These are phyloP conservation scores for Immersiella caudata DNA, from an alignment of 495 filamentous ascomycete genomes.

Conservation along the genomic window DNA sequence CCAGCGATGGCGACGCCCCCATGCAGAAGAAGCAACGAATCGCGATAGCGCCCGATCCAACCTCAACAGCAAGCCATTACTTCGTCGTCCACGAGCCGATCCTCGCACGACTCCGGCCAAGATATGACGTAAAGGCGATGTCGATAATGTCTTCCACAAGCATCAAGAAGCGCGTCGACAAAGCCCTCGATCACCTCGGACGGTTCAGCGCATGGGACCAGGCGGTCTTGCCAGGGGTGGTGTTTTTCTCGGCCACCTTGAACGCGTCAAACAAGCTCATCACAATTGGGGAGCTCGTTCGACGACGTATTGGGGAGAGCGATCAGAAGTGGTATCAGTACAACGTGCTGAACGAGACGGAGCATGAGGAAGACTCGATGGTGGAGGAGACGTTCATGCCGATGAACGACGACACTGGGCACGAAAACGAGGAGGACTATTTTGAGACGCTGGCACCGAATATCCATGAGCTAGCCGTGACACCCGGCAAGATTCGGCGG, in stretches of 20 bases:
- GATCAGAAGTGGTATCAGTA: constrained; percentile 66
- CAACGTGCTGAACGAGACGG: constrained; percentile 47
- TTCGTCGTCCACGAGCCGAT: constrained; percentile 33
- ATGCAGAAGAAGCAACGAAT: constrained; percentile 29
- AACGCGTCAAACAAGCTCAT: constrained; percentile 60
- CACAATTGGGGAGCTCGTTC: constrained; percentile 65
- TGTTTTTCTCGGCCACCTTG: constrained; percentile 57
- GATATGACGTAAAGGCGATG: constrained; percentile 46
- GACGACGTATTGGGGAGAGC: constrained; percentile 57
- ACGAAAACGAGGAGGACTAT: constrained; percentile 44
- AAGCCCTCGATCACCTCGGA: constrained; percentile 45
- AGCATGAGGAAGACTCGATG: constrained; percentile 37
- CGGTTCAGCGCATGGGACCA: constrained; percentile 39
- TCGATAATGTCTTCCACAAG: constrained; percentile 58
- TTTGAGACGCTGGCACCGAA: constrained; percentile 59
- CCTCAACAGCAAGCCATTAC: constrained; percentile 19
- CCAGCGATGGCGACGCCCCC: constrained; percentile 20
- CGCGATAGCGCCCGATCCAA: background rate
- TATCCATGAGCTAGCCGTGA: constrained; percentile 47
- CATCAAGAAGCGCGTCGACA: constrained; percentile 57
- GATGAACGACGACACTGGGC: constrained; percentile 23
- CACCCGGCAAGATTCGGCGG: constrained; percentile 32
- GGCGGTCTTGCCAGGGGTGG: constrained; percentile 34
- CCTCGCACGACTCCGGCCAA: constrained; percentile 31
- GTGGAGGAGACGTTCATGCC: constrained; percentile 44